phyloP scores from a whole-genome alignment of 164 flowering plant genomes.

The Warburgia ugandensis region DNA sequence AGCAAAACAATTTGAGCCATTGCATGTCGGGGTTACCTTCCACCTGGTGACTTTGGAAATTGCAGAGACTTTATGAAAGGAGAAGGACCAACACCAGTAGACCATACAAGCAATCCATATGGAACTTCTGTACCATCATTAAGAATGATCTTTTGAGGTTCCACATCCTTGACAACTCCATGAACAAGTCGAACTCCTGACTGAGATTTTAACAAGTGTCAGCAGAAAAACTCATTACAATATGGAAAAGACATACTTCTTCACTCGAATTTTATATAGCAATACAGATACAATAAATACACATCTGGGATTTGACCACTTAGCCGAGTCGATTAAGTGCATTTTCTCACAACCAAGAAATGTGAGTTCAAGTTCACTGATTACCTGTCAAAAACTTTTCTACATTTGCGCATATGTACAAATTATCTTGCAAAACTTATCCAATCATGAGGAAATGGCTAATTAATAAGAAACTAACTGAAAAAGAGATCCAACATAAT shows the following conservation, averaged over 20 bases:
- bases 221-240: neutral
- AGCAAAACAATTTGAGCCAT: neutral
- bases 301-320: too few species aligned
- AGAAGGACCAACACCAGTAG: conserved; percentile 99
- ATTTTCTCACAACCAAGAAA: too few species aligned
- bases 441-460: too few species aligned
- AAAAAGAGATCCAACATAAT: too few species aligned
- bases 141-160: conserved; percentile 63
- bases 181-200: conserved; percentile 96
- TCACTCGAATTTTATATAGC: neutral
- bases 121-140: conserved; percentile 92
- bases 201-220: too few species aligned
- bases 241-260: neutral
- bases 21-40: conserved; percentile 42
- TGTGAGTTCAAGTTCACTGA: too few species aligned
- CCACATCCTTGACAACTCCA: conserved; percentile 87
- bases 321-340: too few species aligned
- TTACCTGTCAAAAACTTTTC: too few species aligned
- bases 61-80: conserved; percentile 47
- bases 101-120: conserved; percentile 93
- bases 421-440: too few species aligned
- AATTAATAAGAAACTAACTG: too few species aligned
- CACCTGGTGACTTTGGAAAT: conserved; percentile 83
- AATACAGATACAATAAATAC: too few species aligned
- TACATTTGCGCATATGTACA: too few species aligned